phyloP scores from a whole-genome alignment of 1,284 basidiomycete species.

The Spongiforma sp. region DNA sequence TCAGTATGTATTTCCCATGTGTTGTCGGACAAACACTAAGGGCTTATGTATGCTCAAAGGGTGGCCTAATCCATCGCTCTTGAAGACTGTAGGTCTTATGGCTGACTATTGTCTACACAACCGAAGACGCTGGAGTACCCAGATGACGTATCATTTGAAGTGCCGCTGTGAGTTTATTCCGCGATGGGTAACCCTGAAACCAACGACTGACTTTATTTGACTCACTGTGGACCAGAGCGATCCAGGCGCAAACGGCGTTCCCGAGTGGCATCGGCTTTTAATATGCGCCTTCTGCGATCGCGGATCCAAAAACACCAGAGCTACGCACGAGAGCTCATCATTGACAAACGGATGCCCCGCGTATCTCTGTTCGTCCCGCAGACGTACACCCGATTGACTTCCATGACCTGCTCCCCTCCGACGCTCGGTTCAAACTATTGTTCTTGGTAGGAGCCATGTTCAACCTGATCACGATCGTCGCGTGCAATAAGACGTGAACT shows the following conservation, averaged over 20 bases:
- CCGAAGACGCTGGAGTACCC: constrained; percentile 59
- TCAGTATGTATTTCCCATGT: too few species aligned
- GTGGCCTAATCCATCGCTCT: too few species aligned
- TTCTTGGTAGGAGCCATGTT: constrained; percentile 69
- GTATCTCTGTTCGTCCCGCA: constrained; percentile 64
- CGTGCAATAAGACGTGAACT: constrained; percentile 54
- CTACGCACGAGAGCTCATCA: constrained; percentile 46
- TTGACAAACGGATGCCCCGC: constrained; percentile 68
- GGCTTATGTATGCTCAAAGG: too few species aligned
- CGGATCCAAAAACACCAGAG: constrained; percentile 49
- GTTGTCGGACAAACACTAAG: too few species aligned
- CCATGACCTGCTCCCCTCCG: constrained; percentile 61
- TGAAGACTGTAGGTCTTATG: too few species aligned
- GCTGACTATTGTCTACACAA: too few species aligned
- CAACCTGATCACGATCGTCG: constrained; percentile 58
- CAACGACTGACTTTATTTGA: too few species aligned
- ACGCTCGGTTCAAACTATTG: constrained; percentile 76
- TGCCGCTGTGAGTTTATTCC: too few species aligned
- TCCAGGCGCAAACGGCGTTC: constrained; percentile 64
- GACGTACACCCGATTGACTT: constrained; percentile 68
- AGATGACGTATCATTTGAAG: constrained; percentile 71
- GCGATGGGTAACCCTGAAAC: too few species aligned
- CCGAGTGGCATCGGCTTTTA: constrained; percentile 70
- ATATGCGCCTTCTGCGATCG: constrained; percentile 61
- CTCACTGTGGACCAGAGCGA: constrained; percentile 48